Evolutionary conservation across 108 stramenopile genomes (phyloP).

Genomic region (Pseudonitzschia delicatissima): DNA sequence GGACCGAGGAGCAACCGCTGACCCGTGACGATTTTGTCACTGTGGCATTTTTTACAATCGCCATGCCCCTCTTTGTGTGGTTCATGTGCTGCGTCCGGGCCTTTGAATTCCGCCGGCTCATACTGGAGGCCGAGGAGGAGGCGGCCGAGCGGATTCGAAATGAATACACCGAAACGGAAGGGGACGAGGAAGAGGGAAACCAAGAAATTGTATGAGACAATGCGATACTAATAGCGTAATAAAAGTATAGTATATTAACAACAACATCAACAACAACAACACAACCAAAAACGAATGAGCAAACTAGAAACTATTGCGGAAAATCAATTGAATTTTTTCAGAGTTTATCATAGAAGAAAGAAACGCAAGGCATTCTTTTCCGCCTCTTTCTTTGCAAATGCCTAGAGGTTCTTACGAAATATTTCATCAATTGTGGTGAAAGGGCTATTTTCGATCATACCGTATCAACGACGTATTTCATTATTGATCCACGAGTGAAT

Average conservation of each 20-base stretch:
- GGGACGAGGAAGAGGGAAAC: too few species aligned
- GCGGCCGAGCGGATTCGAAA: constrained; percentile 54
- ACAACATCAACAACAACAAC: not conserved
- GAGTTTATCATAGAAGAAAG: not conserved
- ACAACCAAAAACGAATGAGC: not conserved
- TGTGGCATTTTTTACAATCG: constrained; percentile 55
- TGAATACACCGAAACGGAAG: not conserved
- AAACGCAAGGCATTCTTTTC: not conserved
- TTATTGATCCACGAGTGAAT: too few species aligned
- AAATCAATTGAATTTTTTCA: not conserved
- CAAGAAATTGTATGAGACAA: too few species aligned
- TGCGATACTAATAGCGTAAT: too few species aligned
- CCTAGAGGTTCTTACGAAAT: too few species aligned
- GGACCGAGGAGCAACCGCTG: not conserved
- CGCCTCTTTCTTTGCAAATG: not conserved
- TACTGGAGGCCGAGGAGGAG: constrained; percentile 75
- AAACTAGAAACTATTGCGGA: not conserved
- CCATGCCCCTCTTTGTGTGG: constrained; percentile 72
- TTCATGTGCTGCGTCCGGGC: constrained; percentile 67
- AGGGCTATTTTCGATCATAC: not conserved
- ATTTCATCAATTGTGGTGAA: not conserved
- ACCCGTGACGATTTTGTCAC: constrained; percentile 42
- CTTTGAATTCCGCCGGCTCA: constrained; percentile 63
- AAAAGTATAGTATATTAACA: not conserved
- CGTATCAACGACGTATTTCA: too few species aligned